Base-by-base conservation (phyloP, 2,329 filamentous ascomycete genomes). In the Drechslerella stenobrocha region DNA sequence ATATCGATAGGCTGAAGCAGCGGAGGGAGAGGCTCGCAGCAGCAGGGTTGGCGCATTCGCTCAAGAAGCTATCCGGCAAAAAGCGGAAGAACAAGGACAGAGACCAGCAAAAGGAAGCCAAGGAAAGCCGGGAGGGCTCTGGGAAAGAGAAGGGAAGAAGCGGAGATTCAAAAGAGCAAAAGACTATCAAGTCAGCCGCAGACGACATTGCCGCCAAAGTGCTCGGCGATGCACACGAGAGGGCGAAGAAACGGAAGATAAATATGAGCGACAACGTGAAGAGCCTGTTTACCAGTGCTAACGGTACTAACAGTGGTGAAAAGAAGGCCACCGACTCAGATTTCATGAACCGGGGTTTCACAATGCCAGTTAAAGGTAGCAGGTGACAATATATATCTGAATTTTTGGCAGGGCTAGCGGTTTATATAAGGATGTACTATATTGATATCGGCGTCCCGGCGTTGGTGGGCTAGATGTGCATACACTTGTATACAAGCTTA, bases 151-250 rank as follows among this genome's bases (percentile, higher is more conserved):
- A 72, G 40, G 66, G 70, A 28, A 53, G 57, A 9, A 72, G 65
- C 1, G 28, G 28, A 30, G 74, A 71, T n/a, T 71, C 56, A 2
- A 70, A 71, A 47, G 35, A 71, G 46, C 40, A 46, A 35, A 58
- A 47, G 59, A 60, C 32, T 11, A 42, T 35, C 11, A 67, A 52
- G 18, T 56, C 61, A 7, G 74, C 76, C 37, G 75, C 74, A 0
- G 77, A 78, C 47, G 76, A 78, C 46, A 78, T 98, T 42, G 95
- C 92, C 0, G 88, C 88, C 0, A 90, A 86, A 72, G 91, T 98
- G 0, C 76, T 97, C 23, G 87, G 87, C 22, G 92, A 97, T 73
- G 89, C 96, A 75, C 88, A 92, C 51, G 85, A 87, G 73, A 81
- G 83, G 58, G 90, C 90, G 71, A 96, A 92, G 78, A 80, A 86